Evolutionary conservation across 78 protist species (phyloP), one percentile per base, ranked within the genome.

Genomic region (Andalucia godoyi): DNA sequence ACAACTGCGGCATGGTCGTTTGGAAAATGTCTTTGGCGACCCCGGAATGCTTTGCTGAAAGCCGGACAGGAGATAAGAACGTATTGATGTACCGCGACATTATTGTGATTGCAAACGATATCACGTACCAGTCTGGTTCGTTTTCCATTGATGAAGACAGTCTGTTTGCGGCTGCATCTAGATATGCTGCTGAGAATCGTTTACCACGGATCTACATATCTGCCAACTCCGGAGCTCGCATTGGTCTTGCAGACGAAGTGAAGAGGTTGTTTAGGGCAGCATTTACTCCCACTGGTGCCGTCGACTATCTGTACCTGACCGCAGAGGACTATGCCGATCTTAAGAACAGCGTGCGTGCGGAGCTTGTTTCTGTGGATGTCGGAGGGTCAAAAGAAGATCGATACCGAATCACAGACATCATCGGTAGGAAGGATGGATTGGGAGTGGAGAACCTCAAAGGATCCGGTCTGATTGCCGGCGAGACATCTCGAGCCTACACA

Each of bases 371-470:
- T 2, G 74, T 52, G 41, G 29, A 38, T 13, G 68, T 79, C 47
- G 49, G 8, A 53, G 34, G 30, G 51, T 5, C 3, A 29, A 39
- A 36, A 27, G 74, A 74, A 70, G 38, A 43, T 76, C 75, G 77
- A 23, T 82, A 62, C 63, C 23, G 39, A 12, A 58, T 91, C 63
- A 49, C 37, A 18, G 89, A 66, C 73, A 66, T 90, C 58, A 71
- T 93, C 33, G 90, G 92, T 63, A 25, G 38, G 49, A 59, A 71
- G 62, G 79, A 90, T 62, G 96, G 94, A 27, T 34, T 95, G 39
- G 96, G 96, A 54, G 99, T 95, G 46, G 99, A 93, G 75, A 95
- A 95, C 68, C 84, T 95, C 36, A 74, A 74, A 25, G 95, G 96
- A 66, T 85, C 94, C 2, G 99, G 96, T 59, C 13, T 77, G 62